Evolutionary conservation across 169 alveolate species (phyloP).

Genomic region (Plasmodium coatneyi): DNA sequence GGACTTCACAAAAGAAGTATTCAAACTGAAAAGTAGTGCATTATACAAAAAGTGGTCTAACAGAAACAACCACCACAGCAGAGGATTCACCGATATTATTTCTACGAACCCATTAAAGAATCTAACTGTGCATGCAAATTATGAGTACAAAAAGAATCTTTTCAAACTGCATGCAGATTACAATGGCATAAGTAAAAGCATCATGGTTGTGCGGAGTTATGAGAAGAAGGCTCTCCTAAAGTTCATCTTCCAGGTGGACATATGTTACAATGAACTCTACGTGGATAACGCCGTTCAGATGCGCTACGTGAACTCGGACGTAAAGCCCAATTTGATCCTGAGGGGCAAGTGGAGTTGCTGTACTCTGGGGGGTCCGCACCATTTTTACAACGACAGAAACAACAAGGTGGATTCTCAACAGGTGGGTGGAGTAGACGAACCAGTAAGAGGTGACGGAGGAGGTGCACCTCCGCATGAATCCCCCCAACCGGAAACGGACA

Average conservation of each 20-base stretch:
- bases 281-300: not conserved
- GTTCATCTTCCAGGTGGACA: slow-evolving; percentile 13
- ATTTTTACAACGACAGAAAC: not conserved
- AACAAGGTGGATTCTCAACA: not conserved
- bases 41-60: slow-evolving; percentile 52
- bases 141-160: slow-evolving; percentile 20
- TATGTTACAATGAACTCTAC: slow-evolving; percentile 20
- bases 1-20: not conserved
- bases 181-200: slow-evolving; percentile 25
- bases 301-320: not conserved
- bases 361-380: not conserved
- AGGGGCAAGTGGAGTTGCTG: slow-evolving; percentile 44
- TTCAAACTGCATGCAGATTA: slow-evolving; percentile 59
- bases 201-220: not conserved
- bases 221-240: slow-evolving; percentile 8
- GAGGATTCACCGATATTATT: not conserved
- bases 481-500: not conserved
- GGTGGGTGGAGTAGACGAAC: not conserved
- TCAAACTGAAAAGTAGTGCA: not conserved
- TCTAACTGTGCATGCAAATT: slow-evolving; percentile 7
- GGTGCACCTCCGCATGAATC: not conserved
- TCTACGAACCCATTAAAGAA: slow-evolving; percentile 57
- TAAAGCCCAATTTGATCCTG: not conserved
- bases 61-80: not conserved
- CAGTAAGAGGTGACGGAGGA: not conserved